Base-by-base conservation (phyloP, 1,139 yeast species). In the Sugiyamaella xylanicola region DNA sequence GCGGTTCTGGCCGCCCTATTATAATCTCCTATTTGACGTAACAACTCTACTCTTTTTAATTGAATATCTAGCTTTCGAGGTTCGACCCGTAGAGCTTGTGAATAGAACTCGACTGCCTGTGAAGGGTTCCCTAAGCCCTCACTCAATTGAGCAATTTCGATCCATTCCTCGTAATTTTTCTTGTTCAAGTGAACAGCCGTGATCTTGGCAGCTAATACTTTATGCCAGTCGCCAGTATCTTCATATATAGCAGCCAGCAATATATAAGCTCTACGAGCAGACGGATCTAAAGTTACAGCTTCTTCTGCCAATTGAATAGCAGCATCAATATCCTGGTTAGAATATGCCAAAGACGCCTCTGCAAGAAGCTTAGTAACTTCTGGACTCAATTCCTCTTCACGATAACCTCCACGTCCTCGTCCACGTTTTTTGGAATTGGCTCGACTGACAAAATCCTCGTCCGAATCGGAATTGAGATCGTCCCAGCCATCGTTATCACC, bases 191-290 rank as follows among this genome's bases (percentile, higher is more conserved):
- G 90, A 1, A 96, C 96, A 0, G 96, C 97, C 39, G 87, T 72
- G 56, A 89, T 78, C 88, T 96, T 87, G 37, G 89, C 85, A 57
- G 83, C 82, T 66, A 96, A 85, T 60, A 96, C 88, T 64, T 85
- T 85, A 61, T 84, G 82, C 52, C 80, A 70, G 53, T 86, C 80
- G 0, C 87, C 90, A 57, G 83, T 83, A 54, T 82, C 79, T 57
- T 84, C 82, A 63, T 87, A 87, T 44, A 93, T 89, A 63, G 87
- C 95, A 47, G 96, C 97, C 55, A 93, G 74, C 1, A 95, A 82
- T 64, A 86, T 87, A 70, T 88, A 92, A 0, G 98, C 97, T 56
- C 85, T 81, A 69, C 84, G 86, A 62, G 90, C 89, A 61, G 81
- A 81, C 9, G 88, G 85, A 65, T 93, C 97, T 57, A 81, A 76